A percentile compares a stretch with the other conserved stretches of the same genome.
These are phyloP conservation scores for Phytophthora pinifolia DNA, from an alignment of 352 stramenopile species.

Conservation along the genomic window DNA sequence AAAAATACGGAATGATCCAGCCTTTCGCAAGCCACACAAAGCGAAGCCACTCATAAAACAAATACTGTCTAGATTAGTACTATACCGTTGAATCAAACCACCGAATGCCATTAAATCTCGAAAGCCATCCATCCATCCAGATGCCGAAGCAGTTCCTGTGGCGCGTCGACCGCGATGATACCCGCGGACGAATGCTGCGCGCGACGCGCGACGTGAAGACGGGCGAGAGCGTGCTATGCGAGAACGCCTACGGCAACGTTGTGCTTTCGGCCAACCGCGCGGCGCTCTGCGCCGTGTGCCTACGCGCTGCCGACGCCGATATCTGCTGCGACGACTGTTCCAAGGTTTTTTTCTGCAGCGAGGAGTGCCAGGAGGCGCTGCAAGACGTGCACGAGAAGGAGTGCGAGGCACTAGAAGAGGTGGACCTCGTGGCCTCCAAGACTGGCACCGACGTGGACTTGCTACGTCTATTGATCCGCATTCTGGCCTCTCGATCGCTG, in stretches of 20 bases:
- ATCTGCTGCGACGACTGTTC: slow-evolving; percentile 56
- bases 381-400: slow-evolving; percentile 44
- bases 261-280: slow-evolving; percentile 32
- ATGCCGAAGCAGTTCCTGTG: slow-evolving; percentile 27
- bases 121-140: background rate
- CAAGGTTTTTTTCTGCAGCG: slow-evolving; percentile 51
- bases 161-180: slow-evolving; percentile 30
- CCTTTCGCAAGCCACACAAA: too few species aligned
- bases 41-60: too few species aligned
- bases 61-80: too few species aligned
- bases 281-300: slow-evolving; percentile 45
- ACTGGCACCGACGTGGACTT: slow-evolving; percentile 39
- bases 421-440: slow-evolving; percentile 44
- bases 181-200: slow-evolving; percentile 35
- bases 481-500: slow-evolving; percentile 31
- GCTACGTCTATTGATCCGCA: slow-evolving; percentile 44
- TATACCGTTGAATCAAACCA: too few species aligned
- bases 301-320: slow-evolving; percentile 39
- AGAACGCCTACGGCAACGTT: slow-evolving; percentile 39
- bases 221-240: slow-evolving; percentile 35
- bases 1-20: too few species aligned
- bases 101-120: background rate
- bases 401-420: slow-evolving; percentile 46
- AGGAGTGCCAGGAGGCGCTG: slow-evolving; percentile 35
- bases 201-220: slow-evolving; percentile 20